Evolutionary conservation across 257 asterid species (phyloP).

Genomic region (Solanum clarkiae): DNA sequence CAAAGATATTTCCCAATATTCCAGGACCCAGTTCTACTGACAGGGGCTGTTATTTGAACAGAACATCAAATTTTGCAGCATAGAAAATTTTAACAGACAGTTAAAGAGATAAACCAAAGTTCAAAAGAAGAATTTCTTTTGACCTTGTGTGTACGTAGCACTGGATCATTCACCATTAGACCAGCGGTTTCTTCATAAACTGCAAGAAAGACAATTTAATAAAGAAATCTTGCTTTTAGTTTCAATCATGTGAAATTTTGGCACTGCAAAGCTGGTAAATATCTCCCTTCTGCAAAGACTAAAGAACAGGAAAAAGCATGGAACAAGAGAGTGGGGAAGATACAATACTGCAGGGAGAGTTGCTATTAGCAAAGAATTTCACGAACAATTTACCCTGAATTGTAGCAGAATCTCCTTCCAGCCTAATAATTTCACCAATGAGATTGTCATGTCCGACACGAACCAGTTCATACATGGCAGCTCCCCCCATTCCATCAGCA

Average conservation of each 20-base stretch:
- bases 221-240: not conserved
- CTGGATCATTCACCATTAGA: constrained; percentile 89
- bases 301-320: not conserved
- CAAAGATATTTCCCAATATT: constrained; percentile 88
- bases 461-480: constrained; percentile 98
- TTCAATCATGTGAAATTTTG: not conserved
- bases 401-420: constrained; percentile 99
- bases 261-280: not conserved
- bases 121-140: not conserved
- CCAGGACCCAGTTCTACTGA: constrained; percentile 99
- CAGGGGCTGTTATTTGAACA: constrained; percentile 50
- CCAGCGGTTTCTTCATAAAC: constrained; percentile 99
- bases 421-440: constrained; percentile 92
- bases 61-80: not conserved
- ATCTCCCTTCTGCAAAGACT: not conserved
- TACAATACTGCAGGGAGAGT: not conserved
- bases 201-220: constrained; percentile 18
- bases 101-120: not conserved
- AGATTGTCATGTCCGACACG: constrained; percentile 98
- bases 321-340: not conserved
- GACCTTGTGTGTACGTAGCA: constrained; percentile 94
- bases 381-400: constrained; percentile 57
- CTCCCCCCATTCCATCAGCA: constrained; percentile 99
- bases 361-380: not conserved
- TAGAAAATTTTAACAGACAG: not conserved